Evolutionary conservation across 106 monocot species (phyloP), one percentile per base, ranked within the genome.

Genomic region (Allium cepa): DNA sequence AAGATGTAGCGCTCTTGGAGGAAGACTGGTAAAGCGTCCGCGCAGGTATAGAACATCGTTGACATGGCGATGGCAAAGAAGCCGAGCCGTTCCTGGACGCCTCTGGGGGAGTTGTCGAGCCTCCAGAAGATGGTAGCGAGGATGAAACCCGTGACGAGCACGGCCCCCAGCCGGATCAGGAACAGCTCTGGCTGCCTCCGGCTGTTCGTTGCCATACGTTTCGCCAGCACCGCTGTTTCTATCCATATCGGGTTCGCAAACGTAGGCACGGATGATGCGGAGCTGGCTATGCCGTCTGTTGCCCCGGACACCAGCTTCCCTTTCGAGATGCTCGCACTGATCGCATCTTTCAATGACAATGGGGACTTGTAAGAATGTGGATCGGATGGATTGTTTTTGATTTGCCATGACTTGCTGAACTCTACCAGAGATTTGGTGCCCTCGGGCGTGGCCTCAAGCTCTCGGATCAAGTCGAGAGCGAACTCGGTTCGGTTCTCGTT

Each of bases 51-150:
- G 78, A 83, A 95, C 72, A 85, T 91, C 60, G 91, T 88, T 13
- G 95, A 91, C 91, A 91, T 95, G 50, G 80, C 91, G 57, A 91
- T 85, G 63, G 95, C 95, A 62, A 95, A 88, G 87, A 95, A 95
- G 17, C 95, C 95, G 8, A 95, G 79, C 11, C 95, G 70, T 68
- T 95, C 95, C 63, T 83, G 75, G 16, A 82, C 82, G 4, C 94
- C 94, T 61, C 84, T 91, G 46, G 95, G 95, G 1, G 94, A 81
- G 55, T 71, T 72, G 62, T 95, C 95, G 46, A 95, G 88, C 10
- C 78, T 76, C 95, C 95, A 88, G 77, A 95, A 95, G 70, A 95
- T 91, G 51, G 95, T 95, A 18, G 87, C 94, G 8, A 94, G 85
- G 79, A 94, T 81, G 83, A 94, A 85, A 1, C 90, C 94, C 49